Evolutionary conservation across 2,329 filamentous ascomycete species (phyloP).

Genomic region (Alternaria angustiovoidea): DNA sequence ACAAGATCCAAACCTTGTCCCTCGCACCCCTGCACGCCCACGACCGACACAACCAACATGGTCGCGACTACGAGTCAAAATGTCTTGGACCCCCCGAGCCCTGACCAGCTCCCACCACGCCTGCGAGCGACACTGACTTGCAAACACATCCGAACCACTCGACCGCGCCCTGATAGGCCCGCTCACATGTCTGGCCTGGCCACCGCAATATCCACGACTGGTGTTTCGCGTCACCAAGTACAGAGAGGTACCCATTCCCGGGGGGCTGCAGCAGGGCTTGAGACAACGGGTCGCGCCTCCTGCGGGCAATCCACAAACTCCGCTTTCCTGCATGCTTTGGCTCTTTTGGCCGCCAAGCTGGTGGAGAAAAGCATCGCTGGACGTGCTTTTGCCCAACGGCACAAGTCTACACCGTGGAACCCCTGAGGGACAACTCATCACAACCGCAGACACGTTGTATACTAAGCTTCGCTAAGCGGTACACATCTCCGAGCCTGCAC

Average conservation of each 20-base stretch:
- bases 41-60: slow-evolving; percentile 6
- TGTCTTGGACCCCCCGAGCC: neutral
- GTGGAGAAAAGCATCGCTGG: neutral
- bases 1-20: slow-evolving; percentile 20
- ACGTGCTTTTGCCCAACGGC: neutral
- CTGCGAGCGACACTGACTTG: neutral
- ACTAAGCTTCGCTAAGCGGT: neutral
- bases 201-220: neutral
- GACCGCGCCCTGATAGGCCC: too few species aligned
- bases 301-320: slow-evolving; percentile 5
- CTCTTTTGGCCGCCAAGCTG: neutral
- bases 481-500: neutral
- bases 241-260: neutral
- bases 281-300: slow-evolving; percentile 12
- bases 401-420: neutral
- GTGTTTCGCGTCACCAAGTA: neutral
- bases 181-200: neutral
- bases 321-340: slow-evolving; percentile 13
- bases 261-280: slow-evolving; percentile 6
- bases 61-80: slow-evolving; percentile 15
- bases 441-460: neutral
- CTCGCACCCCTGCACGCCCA: slow-evolving; percentile 14
- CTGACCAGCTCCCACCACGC: slow-evolving; percentile 1
- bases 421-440: slow-evolving; percentile 1
- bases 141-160: too few species aligned